Base-by-base conservation (phyloP, 768 basidiomycete species). In the Suillus subaureus region DNA sequence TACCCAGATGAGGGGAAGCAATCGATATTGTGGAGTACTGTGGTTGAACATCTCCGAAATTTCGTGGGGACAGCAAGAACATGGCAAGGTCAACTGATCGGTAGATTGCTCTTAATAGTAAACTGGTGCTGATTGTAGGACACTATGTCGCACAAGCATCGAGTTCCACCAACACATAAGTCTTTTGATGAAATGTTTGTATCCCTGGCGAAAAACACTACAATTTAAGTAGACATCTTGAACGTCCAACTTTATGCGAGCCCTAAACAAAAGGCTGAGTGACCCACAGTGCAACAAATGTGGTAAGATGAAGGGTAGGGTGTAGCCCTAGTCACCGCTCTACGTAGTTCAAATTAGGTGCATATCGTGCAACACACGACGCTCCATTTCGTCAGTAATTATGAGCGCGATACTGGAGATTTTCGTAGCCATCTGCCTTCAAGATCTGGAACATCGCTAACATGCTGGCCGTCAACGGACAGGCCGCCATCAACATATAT, bases 401-500 rank as follows among this genome's bases (percentile, higher is more conserved):
- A 40, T n/a, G 26, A 11, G 58, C 40, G 58, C 28, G 18, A 40
- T 21, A 13, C 39, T 18, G 18, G 18, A 31, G 39, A 18, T 6
- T 60, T 60, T 56, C 58, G 76, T 28, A 77, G 68, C 77, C 77
- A 78, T 61, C 60, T 71, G 64, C 83, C 84, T 49, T 78, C 74
- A 12, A 85, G 67, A 21, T 79, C 82, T 0, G 79, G 69, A 47
- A 85, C 64, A 43, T 73, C 75, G 26, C 74, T 67, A 7, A 81
- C 75, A n/a, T 68, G 71, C 61, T 78, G 70, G 6, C 80, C 83
- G 62, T 89, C 79, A 9, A 85, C 63, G 56, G 76, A 82, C 13
- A 89, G 51, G 5, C 86, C 85, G 16, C 86, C 87, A 16, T 77
- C 55, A 5, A 77, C 69, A 49, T 80, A 79, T 51, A 71, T 62